These are phyloP conservation scores for Hericium erinaceus DNA, from an alignment of 768 basidiomycete genomes.

Conservation along the genomic window DNA sequence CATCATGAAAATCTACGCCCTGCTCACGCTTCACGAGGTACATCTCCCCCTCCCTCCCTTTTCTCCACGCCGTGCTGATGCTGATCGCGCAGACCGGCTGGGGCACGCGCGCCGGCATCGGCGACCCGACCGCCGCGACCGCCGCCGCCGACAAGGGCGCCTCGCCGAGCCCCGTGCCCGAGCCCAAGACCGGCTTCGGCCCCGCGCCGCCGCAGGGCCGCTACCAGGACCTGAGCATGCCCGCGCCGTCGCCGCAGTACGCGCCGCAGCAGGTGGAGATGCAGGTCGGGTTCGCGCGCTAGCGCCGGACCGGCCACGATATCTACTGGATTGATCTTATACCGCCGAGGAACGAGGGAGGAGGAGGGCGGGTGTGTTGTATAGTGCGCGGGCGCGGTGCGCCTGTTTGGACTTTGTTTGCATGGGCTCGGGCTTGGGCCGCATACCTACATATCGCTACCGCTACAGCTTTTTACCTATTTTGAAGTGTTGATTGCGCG, in stretches of 20 bases:
- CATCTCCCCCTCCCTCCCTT: slow-evolving; percentile 10
- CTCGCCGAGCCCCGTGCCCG: slow-evolving; percentile 20
- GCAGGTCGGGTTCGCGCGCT: slow-evolving; percentile 21
- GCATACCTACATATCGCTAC: no score
- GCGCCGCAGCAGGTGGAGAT: slow-evolving; percentile 20
- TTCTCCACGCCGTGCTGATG: neutral
- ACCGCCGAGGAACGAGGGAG: no score
- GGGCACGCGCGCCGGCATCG: slow-evolving; percentile 93
- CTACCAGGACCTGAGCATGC: slow-evolving; percentile 8
- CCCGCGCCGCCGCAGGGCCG: slow-evolving; percentile 5
- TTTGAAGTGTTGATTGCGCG: no score
- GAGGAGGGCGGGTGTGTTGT: no score
- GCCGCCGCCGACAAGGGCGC: slow-evolving; percentile 46
- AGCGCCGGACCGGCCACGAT: neutral
- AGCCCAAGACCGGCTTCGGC: neutral
- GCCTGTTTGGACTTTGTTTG: no score
- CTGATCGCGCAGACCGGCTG: slow-evolving; percentile 59
- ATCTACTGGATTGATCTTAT: no score
- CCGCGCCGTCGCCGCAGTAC: slow-evolving; percentile 15
- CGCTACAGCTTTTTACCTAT: no score
- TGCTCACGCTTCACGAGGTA: slow-evolving; percentile 84
- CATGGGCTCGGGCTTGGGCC: no score
- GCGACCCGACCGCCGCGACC: slow-evolving; percentile 71
- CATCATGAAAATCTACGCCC: slow-evolving; percentile 88
- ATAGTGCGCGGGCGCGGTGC: no score